phyloP scores from a whole-genome alignment of 1,284 basidiomycete genomes.

The Boletellus deceptivus region DNA sequence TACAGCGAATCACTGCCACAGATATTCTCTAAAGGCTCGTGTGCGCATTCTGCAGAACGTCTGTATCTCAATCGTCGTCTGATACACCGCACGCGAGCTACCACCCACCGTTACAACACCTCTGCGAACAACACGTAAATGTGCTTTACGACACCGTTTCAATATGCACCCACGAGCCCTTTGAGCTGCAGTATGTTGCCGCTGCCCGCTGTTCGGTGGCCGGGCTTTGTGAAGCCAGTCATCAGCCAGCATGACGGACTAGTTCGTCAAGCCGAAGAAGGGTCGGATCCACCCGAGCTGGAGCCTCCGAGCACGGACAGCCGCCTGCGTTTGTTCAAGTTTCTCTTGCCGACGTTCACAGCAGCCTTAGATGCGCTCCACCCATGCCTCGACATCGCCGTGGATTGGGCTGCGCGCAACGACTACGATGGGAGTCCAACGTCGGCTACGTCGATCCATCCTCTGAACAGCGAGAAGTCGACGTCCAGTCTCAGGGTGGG shows the following conservation, averaged over 20 bases:
- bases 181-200: slow-evolving; percentile 75
- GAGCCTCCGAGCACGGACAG: slow-evolving; percentile 50
- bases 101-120: slow-evolving; percentile 50
- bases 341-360: slow-evolving; percentile 60
- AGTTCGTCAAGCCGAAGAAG: slow-evolving; percentile 22
- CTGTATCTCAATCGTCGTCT: slow-evolving; percentile 20
- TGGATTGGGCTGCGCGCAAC: slow-evolving; percentile 55
- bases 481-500: slow-evolving; percentile 19
- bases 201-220: slow-evolving; percentile 82
- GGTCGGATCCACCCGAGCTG: slow-evolving; percentile 28
- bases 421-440: slow-evolving; percentile 32
- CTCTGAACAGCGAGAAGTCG: slow-evolving; percentile 14
- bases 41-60: slow-evolving; percentile 28
- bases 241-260: slow-evolving; percentile 48
- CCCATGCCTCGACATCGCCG: slow-evolving; percentile 60
- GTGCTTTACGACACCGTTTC: slow-evolving; percentile 64
- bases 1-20: slow-evolving; percentile 1
- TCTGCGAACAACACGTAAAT: slow-evolving; percentile 67
- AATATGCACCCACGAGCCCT: slow-evolving; percentile 63
- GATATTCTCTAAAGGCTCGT: slow-evolving; percentile 14
- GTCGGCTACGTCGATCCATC: slow-evolving; percentile 1
- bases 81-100: slow-evolving; percentile 39
- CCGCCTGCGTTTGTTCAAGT: slow-evolving; percentile 57
- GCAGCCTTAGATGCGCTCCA: slow-evolving; percentile 62
- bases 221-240: slow-evolving; percentile 68